Percentiles rank a stretch among this genome's conserved stretches.
Conservation (phyloP, 805 yeast genomes). For the Ogataea pignaliae region DNA sequence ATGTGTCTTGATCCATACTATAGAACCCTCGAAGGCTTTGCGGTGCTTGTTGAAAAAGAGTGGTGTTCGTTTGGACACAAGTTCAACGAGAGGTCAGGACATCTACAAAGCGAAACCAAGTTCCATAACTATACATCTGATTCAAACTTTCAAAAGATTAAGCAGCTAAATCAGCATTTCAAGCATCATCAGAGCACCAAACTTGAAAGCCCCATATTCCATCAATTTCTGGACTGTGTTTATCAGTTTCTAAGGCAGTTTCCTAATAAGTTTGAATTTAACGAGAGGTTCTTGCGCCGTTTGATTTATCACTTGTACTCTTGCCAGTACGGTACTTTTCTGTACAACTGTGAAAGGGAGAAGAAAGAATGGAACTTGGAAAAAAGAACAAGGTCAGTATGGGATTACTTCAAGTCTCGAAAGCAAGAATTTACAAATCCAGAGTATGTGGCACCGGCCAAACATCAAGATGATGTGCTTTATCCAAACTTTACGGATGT, state of each 20-base stretch:
- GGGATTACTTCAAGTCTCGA: constrained; percentile 90
- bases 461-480: constrained; percentile 40
- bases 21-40: constrained; percentile 85
- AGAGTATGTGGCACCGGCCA: constrained; percentile 27
- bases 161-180: constrained; percentile 46
- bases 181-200: constrained; percentile 47
- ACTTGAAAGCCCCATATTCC: constrained; percentile 86
- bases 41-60: constrained; percentile 82
- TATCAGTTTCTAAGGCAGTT: constrained; percentile 72
- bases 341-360: constrained; percentile 72
- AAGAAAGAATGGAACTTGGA: constrained; percentile 38
- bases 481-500: constrained; percentile 59
- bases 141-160: constrained; percentile 35
- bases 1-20: constrained; percentile 86
- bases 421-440: constrained; percentile 61
- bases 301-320: constrained; percentile 84
- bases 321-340: constrained; percentile 91
- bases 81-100: constrained; percentile 80
- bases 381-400: constrained; percentile 65
- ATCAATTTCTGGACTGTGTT: constrained; percentile 87
- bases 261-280: constrained; percentile 76
- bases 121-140: constrained; percentile 40
- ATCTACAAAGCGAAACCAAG: constrained; percentile 51
- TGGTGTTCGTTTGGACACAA: constrained; percentile 95
- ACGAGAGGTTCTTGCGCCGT: constrained; percentile 81